Base-by-base conservation (phyloP, 2,329 filamentous ascomycete genomes). In the Verticillium isaacii region DNA sequence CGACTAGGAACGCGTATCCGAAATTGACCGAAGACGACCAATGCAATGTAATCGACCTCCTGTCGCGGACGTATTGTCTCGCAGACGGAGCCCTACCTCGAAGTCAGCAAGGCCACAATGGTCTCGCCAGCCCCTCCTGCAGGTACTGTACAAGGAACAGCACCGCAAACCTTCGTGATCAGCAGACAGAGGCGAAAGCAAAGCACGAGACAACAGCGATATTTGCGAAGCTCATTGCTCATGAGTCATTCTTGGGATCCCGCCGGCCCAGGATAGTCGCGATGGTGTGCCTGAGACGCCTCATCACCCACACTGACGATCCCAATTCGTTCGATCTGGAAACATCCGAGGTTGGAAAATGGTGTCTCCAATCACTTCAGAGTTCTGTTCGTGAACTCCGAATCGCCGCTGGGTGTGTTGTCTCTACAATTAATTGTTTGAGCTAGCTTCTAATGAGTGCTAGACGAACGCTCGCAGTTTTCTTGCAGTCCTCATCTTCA, bases 371-470 rank as follows among this genome's bases (percentile, higher is more conserved):
- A 67, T 92, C 90, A 0, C 78, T 98, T 45, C 88, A 89, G 65
- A 96, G 93, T 73, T 96, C 93, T 1, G 75, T 92, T 23, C 85
- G 94, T 70, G 95, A 98, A 72, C 78, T 98, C 32, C 88, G 94
- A 36, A 85, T 97, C 68, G 89, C 89, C 41, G 90, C 93, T 62
- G 90, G 89, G 80, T 89, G 79, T 69, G 77, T 72, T 60, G 63
- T 66, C 66, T 57, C 58, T 56, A 32, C 54, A 17, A 63, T 45
- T 37, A 64, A 57, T 60, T 62, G 36, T 29, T 29, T 29, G 29
- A 29, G 29, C 29, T 29, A 29, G 29, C 59, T 14, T 14, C 70
- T 67, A 63, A 71, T 57, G 32, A 32, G 58, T 61, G 62, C 17
- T 64, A 89, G 87, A 39, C 83, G 85, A 63, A 86, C 88, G 0